Conservation (phyloP, 164 flowering plant genomes). For the Umbellularia californica region DNA sequence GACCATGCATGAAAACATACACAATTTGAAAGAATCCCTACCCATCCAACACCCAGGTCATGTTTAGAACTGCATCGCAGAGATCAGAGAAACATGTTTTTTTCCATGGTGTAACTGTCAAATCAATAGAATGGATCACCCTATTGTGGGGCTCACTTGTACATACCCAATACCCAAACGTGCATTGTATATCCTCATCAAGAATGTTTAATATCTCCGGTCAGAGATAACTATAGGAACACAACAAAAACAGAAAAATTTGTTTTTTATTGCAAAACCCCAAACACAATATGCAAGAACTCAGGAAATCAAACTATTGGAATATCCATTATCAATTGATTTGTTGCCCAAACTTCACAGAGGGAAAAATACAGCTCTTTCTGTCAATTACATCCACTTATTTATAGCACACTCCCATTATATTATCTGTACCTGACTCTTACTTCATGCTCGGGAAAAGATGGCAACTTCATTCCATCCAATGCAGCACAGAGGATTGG, state of each 20-base stretch:
- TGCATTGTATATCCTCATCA: neutral
- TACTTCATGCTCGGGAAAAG: constrained; percentile 88
- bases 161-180: neutral
- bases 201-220: neutral
- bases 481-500: constrained; percentile 90
- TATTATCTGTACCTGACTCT: constrained; percentile 67
- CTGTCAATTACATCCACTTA: neutral
- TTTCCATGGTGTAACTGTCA: neutral
- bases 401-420: neutral
- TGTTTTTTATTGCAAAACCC: neutral
- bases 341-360: neutral
- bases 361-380: neutral
- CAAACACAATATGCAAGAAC: neutral
- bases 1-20: no score
- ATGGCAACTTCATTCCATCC: constrained; percentile 91
- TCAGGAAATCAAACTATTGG: neutral
- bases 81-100: neutral
- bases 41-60: no score
- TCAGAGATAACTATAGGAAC: neutral
- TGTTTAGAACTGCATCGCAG: neutral
- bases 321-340: neutral
- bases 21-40: no score
- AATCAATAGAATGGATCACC: neutral
- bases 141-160: neutral
- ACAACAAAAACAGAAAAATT: neutral